These are phyloP conservation scores for Salix exigua DNA, from an alignment of 345 rosid species.

Conservation along the genomic window DNA sequence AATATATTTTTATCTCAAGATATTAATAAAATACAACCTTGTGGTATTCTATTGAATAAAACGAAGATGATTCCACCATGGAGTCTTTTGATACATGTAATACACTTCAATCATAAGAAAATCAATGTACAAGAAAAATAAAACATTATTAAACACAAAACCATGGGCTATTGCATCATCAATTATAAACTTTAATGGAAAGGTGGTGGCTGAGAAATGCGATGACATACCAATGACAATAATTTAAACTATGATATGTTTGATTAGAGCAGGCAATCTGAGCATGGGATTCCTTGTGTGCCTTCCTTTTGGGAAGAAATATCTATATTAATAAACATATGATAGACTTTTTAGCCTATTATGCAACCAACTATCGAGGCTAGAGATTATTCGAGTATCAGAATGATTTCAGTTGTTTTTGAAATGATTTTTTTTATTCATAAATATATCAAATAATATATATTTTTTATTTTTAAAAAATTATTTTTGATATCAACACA, in stretches of 20 bases:
- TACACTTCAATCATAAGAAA: background rate
- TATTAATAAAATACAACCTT: too few relatives aligned
- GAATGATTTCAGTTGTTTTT: too few relatives aligned
- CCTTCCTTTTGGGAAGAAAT: constrained; percentile 2
- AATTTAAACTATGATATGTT: constrained; percentile 9
- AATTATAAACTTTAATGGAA: background rate
- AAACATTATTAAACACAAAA: background rate
- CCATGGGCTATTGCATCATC: constrained; percentile 12
- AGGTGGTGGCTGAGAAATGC: constrained; percentile 20
- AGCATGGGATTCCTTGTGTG: constrained; percentile 5
- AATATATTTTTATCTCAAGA: too few relatives aligned
- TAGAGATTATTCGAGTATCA: too few relatives aligned
- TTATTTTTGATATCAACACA: too few relatives aligned
- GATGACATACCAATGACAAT: constrained; percentile 6
- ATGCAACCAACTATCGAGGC: too few relatives aligned
- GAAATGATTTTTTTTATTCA: too few relatives aligned
- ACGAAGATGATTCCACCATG: constrained; percentile 10
- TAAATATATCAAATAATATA: too few relatives aligned
- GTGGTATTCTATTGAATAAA: background rate
- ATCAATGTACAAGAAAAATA: background rate
- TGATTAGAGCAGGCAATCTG: constrained; percentile 10
- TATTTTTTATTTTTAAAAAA: too few relatives aligned
- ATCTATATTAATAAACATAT: too few relatives aligned
- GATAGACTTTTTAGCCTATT: too few relatives aligned
- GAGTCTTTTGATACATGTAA: constrained; percentile 9